Percentiles rank a stretch among this genome's conserved stretches.
These are phyloP conservation scores for Borovskyia barvae DNA, from an alignment of 208 protist genomes.

Conservation along the genomic window DNA sequence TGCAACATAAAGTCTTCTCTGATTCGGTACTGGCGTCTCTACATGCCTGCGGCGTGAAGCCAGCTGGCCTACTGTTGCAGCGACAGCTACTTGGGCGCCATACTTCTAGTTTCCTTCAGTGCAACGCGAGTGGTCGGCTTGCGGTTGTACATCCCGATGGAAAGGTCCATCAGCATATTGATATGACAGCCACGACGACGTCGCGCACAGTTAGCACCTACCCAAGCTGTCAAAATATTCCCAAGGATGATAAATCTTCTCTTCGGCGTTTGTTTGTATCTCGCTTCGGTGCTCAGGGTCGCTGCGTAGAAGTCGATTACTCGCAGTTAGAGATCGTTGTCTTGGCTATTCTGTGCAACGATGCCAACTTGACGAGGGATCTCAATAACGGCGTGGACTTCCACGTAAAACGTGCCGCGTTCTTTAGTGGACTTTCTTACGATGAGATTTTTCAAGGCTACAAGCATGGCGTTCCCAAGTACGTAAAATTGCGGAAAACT, in stretches of 20 bases:
- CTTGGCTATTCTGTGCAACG: conserved; percentile 71
- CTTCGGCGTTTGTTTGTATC: conserved; percentile 77
- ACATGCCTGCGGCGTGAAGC: conserved; percentile 38
- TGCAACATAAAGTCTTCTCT: conserved; percentile 45
- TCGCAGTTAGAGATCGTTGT: conserved; percentile 89
- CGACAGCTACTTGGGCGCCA: conserved; percentile 57
- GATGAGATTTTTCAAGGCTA: conserved; percentile 76
- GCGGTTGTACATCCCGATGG: conserved; percentile 64
- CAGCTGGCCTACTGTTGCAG: conserved; percentile 64
- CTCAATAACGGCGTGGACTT: conserved; percentile 83
- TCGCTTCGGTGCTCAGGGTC: conserved; percentile 74
- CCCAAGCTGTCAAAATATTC: conserved; percentile 88
- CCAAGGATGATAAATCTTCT: conserved; percentile 84
- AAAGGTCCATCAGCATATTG: conserved; percentile 72
- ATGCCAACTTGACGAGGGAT: conserved; percentile 60
- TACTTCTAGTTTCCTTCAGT: conserved; percentile 52
- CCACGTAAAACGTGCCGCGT: conserved; percentile 81
- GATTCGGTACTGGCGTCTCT: conserved; percentile 49
- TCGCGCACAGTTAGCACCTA: conserved; percentile 80
- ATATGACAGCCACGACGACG: conserved; percentile 80
- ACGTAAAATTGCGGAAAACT: conserved; percentile 72
- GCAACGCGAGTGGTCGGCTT: conserved; percentile 32
- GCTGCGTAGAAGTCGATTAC: conserved; percentile 88
- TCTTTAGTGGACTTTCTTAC: conserved; percentile 83
- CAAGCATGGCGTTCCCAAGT: conserved; percentile 53